Evolutionary conservation across 2,329 filamentous ascomycete species (phyloP), one percentile per base, ranked within the genome.

Genomic region (Fusarium poae): DNA sequence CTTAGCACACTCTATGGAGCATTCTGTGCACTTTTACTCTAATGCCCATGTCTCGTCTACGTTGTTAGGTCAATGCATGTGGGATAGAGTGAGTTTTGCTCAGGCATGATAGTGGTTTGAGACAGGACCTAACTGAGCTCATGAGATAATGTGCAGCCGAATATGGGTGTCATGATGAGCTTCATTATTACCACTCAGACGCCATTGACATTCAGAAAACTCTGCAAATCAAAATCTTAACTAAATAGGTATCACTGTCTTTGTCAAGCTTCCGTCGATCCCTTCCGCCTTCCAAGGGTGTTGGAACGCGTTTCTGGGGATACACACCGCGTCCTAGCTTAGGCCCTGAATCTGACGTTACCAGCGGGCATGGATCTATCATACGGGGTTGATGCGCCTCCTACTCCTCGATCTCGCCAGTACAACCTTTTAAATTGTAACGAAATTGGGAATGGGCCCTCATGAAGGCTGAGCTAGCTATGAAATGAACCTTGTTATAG

Each of bases 1-100:
- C 77, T 77, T 75, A 78, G 75, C 73, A 76, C 74, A 70, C 58
- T 68, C 23, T 58, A 15, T 20, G 25, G 20, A n/a, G 25, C 8
- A n/a, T 51, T 27, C 32, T 15, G 21, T 37, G 39, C 25, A n/a
- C n/a, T 25, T 32, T 18, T 6, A 23, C 18, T 67, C 63, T 59
- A 15, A 25, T 20, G 23, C 30, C 39, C 63, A 59, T 68, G n/a
- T 46, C 57, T 50, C 34, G 10, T 48, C 32, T 64, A 63, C 48
- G 64, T 71, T 60, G 62, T 68, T 73, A 58, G 70, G 64, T 52
- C 67, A 71, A 71, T 68, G 45, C 51, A 65, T 65, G 52, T 53
- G 63, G 62, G 54, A 59, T 68, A 50, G 57, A 37, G 56, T 66
- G 51, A 66, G 45, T 27, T 53, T 69, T 62, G 57, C 42, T 50